A percentile compares a stretch with the other conserved stretches of the same genome.
Evolutionary conservation across 75 land plant genomes (phyloP).

Genomic region (Sequoiadendron giganteum): DNA sequence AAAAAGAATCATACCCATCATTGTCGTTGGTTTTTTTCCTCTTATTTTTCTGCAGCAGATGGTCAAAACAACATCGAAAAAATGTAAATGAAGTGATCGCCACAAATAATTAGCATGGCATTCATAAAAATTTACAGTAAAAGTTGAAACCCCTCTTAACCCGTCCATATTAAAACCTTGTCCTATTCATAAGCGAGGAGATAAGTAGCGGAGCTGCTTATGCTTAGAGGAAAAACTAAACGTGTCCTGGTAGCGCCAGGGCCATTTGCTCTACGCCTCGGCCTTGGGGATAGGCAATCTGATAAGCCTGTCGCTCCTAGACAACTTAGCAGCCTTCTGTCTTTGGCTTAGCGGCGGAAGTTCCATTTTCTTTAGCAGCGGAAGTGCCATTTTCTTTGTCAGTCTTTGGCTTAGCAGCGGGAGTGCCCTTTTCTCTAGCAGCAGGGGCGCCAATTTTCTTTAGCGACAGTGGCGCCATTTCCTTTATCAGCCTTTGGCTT

Average conservation of each 20-base stretch:
- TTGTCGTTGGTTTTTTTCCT: background rate
- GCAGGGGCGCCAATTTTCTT: background rate
- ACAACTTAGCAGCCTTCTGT: background rate
- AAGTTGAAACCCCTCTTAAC: background rate
- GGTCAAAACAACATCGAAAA: background rate
- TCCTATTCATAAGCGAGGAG: background rate
- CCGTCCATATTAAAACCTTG: background rate
- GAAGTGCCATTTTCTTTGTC: background rate
- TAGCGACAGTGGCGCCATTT: background rate
- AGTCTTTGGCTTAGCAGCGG: background rate
- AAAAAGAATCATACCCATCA: background rate
- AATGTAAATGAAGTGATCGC: background rate
- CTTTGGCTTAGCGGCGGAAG: background rate
- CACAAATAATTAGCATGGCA: background rate
- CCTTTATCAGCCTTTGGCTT: background rate
- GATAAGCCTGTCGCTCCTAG: constrained; percentile 19
- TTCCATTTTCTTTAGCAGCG: background rate
- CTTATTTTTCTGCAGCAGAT: background rate
- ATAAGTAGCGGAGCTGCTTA: background rate
- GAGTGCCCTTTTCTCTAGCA: no score
- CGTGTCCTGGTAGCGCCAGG: constrained; percentile 39
- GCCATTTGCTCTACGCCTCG: constrained; percentile 53
- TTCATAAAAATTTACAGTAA: background rate
- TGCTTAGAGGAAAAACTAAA: constrained; percentile 6
- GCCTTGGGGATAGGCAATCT: constrained; percentile 47